Evolutionary conservation across 495 filamentous ascomycete species (phyloP).

Genomic region (Aspergillus homomorphus): DNA sequence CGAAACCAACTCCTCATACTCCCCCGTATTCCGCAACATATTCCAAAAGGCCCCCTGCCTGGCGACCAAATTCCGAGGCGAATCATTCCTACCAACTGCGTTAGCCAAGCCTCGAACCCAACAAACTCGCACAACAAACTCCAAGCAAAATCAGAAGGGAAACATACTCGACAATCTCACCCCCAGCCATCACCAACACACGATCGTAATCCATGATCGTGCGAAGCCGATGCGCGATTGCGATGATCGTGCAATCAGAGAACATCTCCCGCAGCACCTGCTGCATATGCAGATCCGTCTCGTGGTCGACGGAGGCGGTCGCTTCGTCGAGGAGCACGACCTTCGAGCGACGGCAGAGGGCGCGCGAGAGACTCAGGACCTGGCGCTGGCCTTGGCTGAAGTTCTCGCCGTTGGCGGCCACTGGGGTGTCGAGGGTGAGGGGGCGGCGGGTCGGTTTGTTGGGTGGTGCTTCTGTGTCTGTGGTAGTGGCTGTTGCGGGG

Average conservation of each 20-base stretch:
- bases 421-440: conserved; percentile 34
- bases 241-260: conserved; percentile 36
- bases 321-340: conserved; percentile 60
- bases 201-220: conserved; percentile 41
- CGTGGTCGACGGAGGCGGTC: conserved; percentile 55
- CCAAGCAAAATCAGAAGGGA: not conserved
- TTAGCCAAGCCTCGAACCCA: not conserved
- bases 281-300: conserved; percentile 53
- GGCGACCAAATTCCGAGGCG: conserved; percentile 43
- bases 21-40: conserved; percentile 50
- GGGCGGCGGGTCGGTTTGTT: conserved; percentile 5
- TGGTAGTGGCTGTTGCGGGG: not conserved
- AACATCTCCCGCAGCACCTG: conserved; percentile 38
- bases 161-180: conserved; percentile 30
- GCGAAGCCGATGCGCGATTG: conserved; percentile 40
- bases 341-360: conserved; percentile 55
- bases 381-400: conserved; percentile 62
- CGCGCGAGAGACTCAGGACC: conserved; percentile 56
- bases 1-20: conserved; percentile 43
- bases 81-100: conserved; percentile 31
- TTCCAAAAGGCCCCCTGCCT: conserved; percentile 45
- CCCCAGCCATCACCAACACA: conserved; percentile 35
- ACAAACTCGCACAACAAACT: not conserved
- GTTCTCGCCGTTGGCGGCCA: conserved; percentile 57
- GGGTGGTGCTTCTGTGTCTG: not conserved